These are phyloP conservation scores for Tulasnella calospora DNA, from an alignment of 768 basidiomycete species.

Conservation along the genomic window DNA sequence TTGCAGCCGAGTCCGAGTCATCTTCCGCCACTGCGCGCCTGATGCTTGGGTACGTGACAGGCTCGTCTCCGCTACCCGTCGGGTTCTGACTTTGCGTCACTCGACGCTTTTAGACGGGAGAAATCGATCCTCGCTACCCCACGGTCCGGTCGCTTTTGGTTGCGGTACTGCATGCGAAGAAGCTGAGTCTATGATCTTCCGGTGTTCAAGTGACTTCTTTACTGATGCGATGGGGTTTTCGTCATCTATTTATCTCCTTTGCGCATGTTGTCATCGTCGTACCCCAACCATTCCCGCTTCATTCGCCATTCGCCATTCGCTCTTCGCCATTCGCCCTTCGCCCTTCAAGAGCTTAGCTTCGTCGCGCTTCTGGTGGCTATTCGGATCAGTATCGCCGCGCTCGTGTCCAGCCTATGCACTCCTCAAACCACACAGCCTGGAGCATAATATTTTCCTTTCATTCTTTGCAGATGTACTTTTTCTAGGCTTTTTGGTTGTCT, in stretches of 20 bases:
- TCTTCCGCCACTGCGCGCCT: background rate
- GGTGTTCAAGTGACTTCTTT: background rate
- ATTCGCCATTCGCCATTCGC: too few relatives aligned
- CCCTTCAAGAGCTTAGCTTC: background rate
- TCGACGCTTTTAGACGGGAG: too few relatives aligned
- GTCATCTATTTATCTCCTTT: background rate
- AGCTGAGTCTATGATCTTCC: background rate
- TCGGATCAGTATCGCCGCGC: too few relatives aligned
- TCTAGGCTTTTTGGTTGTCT: too few relatives aligned
- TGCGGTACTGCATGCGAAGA: background rate
- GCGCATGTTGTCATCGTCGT: background rate
- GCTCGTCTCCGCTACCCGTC: background rate
- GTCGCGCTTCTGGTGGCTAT: background rate
- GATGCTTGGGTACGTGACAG: background rate
- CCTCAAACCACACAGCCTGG: too few relatives aligned
- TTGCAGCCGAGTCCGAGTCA: background rate
- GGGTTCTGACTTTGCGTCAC: too few relatives aligned
- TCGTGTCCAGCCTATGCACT: too few relatives aligned
- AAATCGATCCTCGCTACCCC: background rate
- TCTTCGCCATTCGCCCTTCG: too few relatives aligned
- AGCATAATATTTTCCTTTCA: too few relatives aligned
- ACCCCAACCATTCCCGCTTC: background rate
- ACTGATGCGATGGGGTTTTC: background rate
- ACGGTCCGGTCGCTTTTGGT: background rate
- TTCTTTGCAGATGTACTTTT: too few relatives aligned